phyloP scores from a whole-genome alignment of 2,329 filamentous ascomycete species.

The Ophiocordyceps unilateralis region DNA sequence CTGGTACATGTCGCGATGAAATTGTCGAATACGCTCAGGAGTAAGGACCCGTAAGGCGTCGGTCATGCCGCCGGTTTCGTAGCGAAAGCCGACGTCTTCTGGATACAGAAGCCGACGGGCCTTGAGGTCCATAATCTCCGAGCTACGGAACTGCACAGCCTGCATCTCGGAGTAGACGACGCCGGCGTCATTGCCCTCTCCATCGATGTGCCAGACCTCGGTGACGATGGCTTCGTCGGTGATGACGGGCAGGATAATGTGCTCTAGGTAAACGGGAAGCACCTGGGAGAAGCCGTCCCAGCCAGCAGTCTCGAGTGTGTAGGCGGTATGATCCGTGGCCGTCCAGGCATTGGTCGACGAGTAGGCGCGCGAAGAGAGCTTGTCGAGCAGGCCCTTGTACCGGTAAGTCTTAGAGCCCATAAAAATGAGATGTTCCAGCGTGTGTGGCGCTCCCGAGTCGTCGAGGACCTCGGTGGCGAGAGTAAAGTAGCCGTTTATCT shows the following conservation, averaged over 20 bases:
- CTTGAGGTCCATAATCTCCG: constrained; percentile 74
- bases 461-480: constrained; percentile 95
- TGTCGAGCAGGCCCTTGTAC: constrained; percentile 91
- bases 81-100: constrained; percentile 78
- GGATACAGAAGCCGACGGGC: constrained; percentile 73
- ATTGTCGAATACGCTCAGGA: constrained; percentile 78
- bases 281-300: constrained; percentile 97
- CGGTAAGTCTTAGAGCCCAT: constrained; percentile 87
- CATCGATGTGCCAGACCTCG: constrained; percentile 91
- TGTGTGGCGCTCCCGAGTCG: constrained; percentile 83
- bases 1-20: constrained; percentile 95
- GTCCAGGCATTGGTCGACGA: constrained; percentile 96
- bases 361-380: constrained; percentile 83
- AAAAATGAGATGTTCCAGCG: constrained; percentile 67
- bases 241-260: constrained; percentile 77
- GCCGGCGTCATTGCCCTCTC: constrained; percentile 82
- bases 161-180: constrained; percentile 99
- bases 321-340: constrained; percentile 87
- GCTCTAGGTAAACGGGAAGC: constrained; percentile 85
- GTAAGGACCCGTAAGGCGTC: constrained; percentile 75
- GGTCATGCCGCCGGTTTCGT: constrained; percentile 97
- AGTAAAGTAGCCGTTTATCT: constrained; percentile 85
- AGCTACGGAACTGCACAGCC: constrained; percentile 69
- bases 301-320: constrained; percentile 85
- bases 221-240: constrained; percentile 89